These are phyloP conservation scores for Closterium sp. DNA, from an alignment of 139 green algal species.

Conservation along the genomic window DNA sequence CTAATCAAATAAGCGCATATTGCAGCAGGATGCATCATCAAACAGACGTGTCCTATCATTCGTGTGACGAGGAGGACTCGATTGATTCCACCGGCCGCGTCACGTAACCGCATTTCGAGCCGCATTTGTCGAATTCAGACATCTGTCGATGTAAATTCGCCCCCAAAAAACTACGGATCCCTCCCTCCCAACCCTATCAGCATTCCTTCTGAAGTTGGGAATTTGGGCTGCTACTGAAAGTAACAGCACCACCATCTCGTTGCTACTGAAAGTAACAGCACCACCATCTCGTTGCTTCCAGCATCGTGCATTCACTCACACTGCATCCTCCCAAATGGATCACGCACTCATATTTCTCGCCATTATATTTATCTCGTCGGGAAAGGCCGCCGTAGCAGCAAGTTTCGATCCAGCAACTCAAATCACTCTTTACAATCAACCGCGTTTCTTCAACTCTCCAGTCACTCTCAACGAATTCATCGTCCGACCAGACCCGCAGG, in stretches of 20 bases:
- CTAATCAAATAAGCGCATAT: not conserved
- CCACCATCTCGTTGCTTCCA: not conserved
- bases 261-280: too few species aligned
- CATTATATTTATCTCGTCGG: not conserved
- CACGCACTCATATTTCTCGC: not conserved
- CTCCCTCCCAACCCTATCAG: too few species aligned
- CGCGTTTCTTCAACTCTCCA: not conserved
- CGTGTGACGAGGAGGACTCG: not conserved
- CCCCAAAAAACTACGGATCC: not conserved
- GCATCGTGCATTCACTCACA: not conserved
- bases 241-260: too few species aligned
- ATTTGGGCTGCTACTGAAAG: too few species aligned
- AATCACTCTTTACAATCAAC: not conserved
- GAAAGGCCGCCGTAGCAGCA: not conserved
- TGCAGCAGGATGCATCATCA: not conserved
- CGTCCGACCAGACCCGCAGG: not conserved
- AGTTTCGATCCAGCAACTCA: not conserved
- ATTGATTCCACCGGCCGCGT: not conserved
- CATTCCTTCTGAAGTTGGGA: not conserved
- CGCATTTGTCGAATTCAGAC: too few species aligned
- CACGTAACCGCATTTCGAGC: not conserved
- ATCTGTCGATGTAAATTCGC: not conserved
- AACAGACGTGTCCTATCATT: not conserved
- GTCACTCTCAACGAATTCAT: not conserved
- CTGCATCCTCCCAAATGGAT: not conserved